Evolutionary conservation across 305 asterid genomes (phyloP).

Genomic region (Fraxinus paxiana): DNA sequence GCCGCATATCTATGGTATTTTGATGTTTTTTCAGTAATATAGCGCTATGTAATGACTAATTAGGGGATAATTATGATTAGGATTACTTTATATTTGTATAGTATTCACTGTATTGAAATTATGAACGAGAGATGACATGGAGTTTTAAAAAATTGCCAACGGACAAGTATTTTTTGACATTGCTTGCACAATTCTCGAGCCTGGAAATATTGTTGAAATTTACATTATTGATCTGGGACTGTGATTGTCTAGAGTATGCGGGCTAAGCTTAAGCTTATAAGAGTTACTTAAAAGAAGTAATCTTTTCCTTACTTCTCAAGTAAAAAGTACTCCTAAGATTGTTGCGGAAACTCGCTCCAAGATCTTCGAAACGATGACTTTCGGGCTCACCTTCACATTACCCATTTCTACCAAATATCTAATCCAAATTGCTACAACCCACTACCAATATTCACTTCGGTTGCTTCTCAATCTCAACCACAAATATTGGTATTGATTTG

Average conservation of each 20-base stretch:
- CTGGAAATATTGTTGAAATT: not conserved
- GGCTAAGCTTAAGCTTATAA: not conserved
- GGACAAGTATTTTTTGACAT: not conserved
- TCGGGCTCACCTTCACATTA: too few species aligned
- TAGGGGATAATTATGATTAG: not conserved
- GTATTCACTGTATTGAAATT: not conserved
- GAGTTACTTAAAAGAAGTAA: not conserved
- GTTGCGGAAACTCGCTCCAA: too few species aligned
- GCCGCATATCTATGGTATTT: constrained; percentile 72
- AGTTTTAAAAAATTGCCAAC: not conserved
- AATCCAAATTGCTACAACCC: too few species aligned
- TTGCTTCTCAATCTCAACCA: too few species aligned
- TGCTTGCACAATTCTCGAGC: not conserved
- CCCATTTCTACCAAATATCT: too few species aligned
- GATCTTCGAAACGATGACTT: too few species aligned
- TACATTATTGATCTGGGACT: not conserved
- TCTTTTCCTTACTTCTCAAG: not conserved
- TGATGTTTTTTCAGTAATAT: not conserved
- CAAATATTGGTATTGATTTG: too few species aligned
- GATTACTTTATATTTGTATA: not conserved
- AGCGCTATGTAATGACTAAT: not conserved
- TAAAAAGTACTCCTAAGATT: not conserved
- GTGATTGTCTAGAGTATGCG: not conserved
- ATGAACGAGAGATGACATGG: not conserved
- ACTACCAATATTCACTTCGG: too few species aligned